phyloP scores from a whole-genome alignment of 2,329 filamentous ascomycete species.

The Penicillium aurantiogriseum region DNA sequence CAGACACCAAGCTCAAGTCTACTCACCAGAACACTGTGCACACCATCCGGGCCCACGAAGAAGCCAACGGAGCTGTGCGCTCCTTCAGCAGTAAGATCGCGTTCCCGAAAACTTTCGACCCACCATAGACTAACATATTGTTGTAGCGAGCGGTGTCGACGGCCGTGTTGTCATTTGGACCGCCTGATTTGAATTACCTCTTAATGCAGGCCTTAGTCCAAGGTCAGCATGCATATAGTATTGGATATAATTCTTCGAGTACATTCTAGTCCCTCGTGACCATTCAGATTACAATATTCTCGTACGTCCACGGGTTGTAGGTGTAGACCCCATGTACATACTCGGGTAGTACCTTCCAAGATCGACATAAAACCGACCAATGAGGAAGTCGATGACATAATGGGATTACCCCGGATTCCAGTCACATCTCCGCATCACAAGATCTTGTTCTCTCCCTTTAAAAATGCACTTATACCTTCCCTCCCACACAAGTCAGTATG shows the following conservation, averaged over 20 bases:
- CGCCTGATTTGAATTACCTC: conserved; percentile 41
- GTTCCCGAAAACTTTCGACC: neutral
- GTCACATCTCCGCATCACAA: conserved; percentile 3
- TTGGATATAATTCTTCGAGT: neutral
- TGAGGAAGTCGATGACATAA: conserved; percentile 10
- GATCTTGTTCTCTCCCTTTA: neutral
- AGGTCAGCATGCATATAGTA: neutral
- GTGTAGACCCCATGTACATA: neutral
- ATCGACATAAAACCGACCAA: neutral
- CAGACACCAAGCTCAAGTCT: conserved; percentile 92
- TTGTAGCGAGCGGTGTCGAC: conserved; percentile 73
- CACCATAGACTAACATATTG: conserved; percentile 19
- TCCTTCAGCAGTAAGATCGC: conserved; percentile 79
- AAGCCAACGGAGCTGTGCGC: conserved; percentile 60
- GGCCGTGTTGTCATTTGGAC: conserved; percentile 79
- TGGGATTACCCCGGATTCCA: conserved; percentile 10
- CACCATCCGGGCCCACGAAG: conserved; percentile 74
- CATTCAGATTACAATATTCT: neutral
- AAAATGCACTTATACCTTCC: neutral
- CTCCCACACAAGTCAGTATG: neutral
- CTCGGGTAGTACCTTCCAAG: neutral
- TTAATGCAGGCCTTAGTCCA: neutral
- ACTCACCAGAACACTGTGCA: conserved; percentile 96
- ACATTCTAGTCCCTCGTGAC: neutral
- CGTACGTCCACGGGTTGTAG: neutral